These are phyloP conservation scores for Alectoria sarmentosa DNA, from an alignment of 495 filamentous ascomycete genomes.

Conservation along the genomic window DNA sequence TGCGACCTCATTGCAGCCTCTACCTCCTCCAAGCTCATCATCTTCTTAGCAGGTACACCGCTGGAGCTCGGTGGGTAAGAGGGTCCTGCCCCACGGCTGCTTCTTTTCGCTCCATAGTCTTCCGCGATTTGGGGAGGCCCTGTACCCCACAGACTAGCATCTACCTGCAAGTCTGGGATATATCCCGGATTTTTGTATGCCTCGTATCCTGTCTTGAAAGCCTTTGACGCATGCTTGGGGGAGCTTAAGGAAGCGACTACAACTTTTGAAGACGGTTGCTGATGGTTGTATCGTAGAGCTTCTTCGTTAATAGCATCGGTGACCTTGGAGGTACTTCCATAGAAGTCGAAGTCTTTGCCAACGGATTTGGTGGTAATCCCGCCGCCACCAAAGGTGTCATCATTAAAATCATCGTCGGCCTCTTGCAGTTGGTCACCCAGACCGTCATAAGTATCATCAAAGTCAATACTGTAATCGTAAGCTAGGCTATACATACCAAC, in stretches of 20 bases:
- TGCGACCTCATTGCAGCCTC: slow-evolving; percentile 85
- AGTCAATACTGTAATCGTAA: slow-evolving; percentile 58
- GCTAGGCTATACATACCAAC: not conserved
- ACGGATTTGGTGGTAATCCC: slow-evolving; percentile 41
- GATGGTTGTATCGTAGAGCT: slow-evolving; percentile 69
- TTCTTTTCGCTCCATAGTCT: slow-evolving; percentile 29
- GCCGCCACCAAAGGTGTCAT: slow-evolving; percentile 85
- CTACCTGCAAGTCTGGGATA: slow-evolving; percentile 81
- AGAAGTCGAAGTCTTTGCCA: slow-evolving; percentile 96
- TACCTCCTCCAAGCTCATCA: slow-evolving; percentile 95
- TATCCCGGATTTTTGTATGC: slow-evolving; percentile 70
- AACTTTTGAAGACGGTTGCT: slow-evolving; percentile 46
- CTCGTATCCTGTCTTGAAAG: slow-evolving; percentile 75
- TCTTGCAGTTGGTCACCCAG: slow-evolving; percentile 88
- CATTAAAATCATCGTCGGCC: slow-evolving; percentile 90
- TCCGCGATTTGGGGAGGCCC: slow-evolving; percentile 52
- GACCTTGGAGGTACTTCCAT: slow-evolving; percentile 81
- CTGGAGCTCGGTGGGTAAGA: slow-evolving; percentile 23
- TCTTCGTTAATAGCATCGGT: slow-evolving; percentile 81
- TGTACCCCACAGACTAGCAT: slow-evolving; percentile 87
- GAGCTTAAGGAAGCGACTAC: slow-evolving; percentile 30
- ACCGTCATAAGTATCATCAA: slow-evolving; percentile 97
- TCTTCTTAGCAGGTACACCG: slow-evolving; percentile 54
- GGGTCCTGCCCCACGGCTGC: slow-evolving; percentile 18
- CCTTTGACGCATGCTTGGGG: slow-evolving; percentile 45